Evolutionary conservation across 352 stramenopile species (phyloP), one percentile per base, ranked within the genome.

Genomic region (Discostella stelligera): DNA sequence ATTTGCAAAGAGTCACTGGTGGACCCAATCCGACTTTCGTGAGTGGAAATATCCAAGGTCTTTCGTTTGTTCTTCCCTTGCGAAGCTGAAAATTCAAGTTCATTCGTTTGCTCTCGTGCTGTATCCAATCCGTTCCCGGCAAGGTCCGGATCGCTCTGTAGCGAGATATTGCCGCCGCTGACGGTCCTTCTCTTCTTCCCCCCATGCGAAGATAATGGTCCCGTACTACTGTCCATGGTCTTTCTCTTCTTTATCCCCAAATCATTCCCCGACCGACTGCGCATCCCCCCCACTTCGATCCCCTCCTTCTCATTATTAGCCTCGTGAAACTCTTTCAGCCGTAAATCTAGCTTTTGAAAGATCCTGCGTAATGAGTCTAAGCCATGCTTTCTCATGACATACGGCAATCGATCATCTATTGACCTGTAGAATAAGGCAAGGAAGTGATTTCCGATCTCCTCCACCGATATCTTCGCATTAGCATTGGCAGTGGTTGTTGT

Each of bases 351-450:
- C 7, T 41, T 67, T 10, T 14, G 9, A 66, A 63, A 71, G 4
- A 65, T 59, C 18, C 23, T 64, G 10, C 61, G 27, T 14, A 80
- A 37, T 8, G 20, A 52, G 13, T 71, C 55, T n/a, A 75, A 30
- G 14, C 65, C 73, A 50, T 75, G 50, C 25, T 71, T 71, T n/a
- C 55, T 63, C 48, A 71, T 53, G 0, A 41, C n/a, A 18, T 44
- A 20, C 0, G 65, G 44, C 52, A 80, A 56, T 37, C 73, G 39
- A 11, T 74, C 53, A 63, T 80, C 73, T 2, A 80, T 13, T 16
- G 50, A 65, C 32, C 65, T 46, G 41, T 80, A 80, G 44, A 80
- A 76, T 10, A 80, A 55, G 25, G 58, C 73, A 21, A 80, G n/a
- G 16, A 74, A 58, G 63, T 80, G 73, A 49, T 37, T 39, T 0